Evolutionary conservation across 352 stramenopile species (phyloP).

Genomic region (Plasmopara viticola): DNA sequence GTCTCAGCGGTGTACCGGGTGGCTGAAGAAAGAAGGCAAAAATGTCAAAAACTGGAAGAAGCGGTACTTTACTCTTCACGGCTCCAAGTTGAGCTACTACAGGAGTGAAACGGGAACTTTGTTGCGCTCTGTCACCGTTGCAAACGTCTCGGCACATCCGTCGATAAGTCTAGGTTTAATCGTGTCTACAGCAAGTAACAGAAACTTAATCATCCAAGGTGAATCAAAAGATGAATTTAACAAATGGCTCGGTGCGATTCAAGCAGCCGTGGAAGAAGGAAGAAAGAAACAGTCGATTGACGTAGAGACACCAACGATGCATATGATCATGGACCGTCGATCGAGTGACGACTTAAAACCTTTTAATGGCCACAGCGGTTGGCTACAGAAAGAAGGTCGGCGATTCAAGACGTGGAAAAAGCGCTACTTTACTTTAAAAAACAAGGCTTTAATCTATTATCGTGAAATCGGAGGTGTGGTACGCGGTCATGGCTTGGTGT

Average conservation of each 20-base stretch:
- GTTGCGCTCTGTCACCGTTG: slow-evolving; percentile 39
- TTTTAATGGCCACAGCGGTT: slow-evolving; percentile 39
- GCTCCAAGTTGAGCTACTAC: slow-evolving; percentile 66
- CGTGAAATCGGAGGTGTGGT: slow-evolving; percentile 49
- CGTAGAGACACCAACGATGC: slow-evolving; percentile 9
- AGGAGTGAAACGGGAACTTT: slow-evolving; percentile 58
- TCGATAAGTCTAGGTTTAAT: slow-evolving; percentile 36
- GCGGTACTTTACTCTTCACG: slow-evolving; percentile 70
- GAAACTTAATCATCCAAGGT: slow-evolving; percentile 54
- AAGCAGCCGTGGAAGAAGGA: slow-evolving; percentile 19
- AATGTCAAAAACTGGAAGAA: slow-evolving; percentile 69
- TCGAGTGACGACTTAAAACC: slow-evolving; percentile 20
- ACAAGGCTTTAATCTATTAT: slow-evolving; percentile 68
- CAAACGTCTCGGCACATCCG: slow-evolving; percentile 27
- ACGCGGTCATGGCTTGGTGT: slow-evolving; percentile 54
- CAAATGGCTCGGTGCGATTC: slow-evolving; percentile 47
- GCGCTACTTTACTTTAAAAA: slow-evolving; percentile 69
- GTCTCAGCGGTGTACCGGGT: slow-evolving; percentile 43
- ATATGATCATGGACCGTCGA: slow-evolving; percentile 7
- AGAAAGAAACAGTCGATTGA: slow-evolving; percentile 5
- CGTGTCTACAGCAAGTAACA: slow-evolving; percentile 35
- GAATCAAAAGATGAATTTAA: slow-evolving; percentile 60
- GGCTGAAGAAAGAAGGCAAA: slow-evolving; percentile 62
- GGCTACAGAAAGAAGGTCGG: slow-evolving; percentile 72
- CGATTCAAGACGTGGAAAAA: slow-evolving; percentile 75